Evolutionary conservation across 1,139 yeast genomes (phyloP).

Genomic region (Blastobotrys aristatus): DNA sequence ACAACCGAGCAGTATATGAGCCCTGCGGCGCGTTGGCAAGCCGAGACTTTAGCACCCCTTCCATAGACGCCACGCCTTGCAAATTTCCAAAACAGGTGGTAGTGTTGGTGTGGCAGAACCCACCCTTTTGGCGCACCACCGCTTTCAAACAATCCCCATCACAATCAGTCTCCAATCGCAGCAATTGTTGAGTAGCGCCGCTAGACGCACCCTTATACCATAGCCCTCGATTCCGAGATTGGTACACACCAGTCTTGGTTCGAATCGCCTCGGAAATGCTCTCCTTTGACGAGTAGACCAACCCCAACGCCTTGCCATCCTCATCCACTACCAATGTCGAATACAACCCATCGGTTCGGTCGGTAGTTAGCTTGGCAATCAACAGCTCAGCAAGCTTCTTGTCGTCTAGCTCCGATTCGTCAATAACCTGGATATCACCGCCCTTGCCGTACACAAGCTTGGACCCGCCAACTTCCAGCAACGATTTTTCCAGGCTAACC

Average conservation of each 20-base stretch:
- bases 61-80: constrained; percentile 52
- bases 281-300: constrained; percentile 82
- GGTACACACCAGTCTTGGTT: constrained; percentile 86
- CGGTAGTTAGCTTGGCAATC: constrained; percentile 61
- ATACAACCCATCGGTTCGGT: constrained; percentile 79
- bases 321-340: constrained; percentile 79
- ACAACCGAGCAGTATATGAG: constrained; percentile 85
- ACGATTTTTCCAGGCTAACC: constrained; percentile 13
- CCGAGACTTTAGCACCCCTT: constrained; percentile 51
- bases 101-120: constrained; percentile 86
- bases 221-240: constrained; percentile 79
- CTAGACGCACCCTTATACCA: constrained; percentile 97
- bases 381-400: constrained; percentile 30
- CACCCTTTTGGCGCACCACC: constrained; percentile 70
- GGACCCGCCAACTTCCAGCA: constrained; percentile 40
- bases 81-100: constrained; percentile 76
- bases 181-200: constrained; percentile 82
- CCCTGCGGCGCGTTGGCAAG: constrained; percentile 70
- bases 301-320: constrained; percentile 65
- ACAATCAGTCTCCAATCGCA: constrained; percentile 71
- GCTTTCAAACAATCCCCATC: constrained; percentile 88
- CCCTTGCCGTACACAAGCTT: constrained; percentile 34
- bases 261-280: constrained; percentile 78
- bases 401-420: constrained; percentile 41
- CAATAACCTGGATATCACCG: constrained; percentile 43